Evolutionary conservation across 805 yeast species (phyloP).

Genomic region (Ogataea saltuana): DNA sequence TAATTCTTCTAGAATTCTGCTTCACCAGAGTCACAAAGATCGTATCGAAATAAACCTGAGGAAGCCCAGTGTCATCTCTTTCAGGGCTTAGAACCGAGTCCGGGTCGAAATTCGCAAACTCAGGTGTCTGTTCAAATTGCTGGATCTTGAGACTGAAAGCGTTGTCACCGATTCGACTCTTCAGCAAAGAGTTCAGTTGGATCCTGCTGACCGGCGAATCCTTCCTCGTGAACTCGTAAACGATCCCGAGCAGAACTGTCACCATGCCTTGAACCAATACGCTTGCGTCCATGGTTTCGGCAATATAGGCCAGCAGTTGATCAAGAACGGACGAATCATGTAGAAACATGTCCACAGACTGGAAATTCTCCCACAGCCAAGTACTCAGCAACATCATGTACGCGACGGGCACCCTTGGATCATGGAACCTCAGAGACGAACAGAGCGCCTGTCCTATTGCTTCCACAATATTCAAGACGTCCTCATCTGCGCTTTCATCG

Average conservation of each 20-base stretch:
- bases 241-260: constrained; percentile 67
- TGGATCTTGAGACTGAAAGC: constrained; percentile 72
- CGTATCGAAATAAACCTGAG: constrained; percentile 72
- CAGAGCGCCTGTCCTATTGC: constrained; percentile 75
- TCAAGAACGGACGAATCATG: constrained; percentile 65
- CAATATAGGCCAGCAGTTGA: constrained; percentile 65
- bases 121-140: constrained; percentile 63
- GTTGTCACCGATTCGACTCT: constrained; percentile 75
- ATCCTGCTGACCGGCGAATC: constrained; percentile 63
- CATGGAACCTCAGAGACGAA: constrained; percentile 58
- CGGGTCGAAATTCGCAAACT: constrained; percentile 58
- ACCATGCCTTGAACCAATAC: constrained; percentile 67
- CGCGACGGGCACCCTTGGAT: constrained; percentile 76
- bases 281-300: constrained; percentile 40
- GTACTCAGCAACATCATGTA: constrained; percentile 70
- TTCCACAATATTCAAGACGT: constrained; percentile 66
- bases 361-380: constrained; percentile 78
- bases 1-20: constrained; percentile 67
- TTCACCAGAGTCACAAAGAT: constrained; percentile 64
- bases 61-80: constrained; percentile 83
- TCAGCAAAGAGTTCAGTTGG: constrained; percentile 61
- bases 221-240: constrained; percentile 71
- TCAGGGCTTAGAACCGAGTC: constrained; percentile 49
- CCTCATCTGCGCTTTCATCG: constrained; percentile 62
- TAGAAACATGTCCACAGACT: constrained; percentile 74